Percentiles rank a stretch among this genome's conserved stretches.
Evolutionary conservation across 805 yeast species (phyloP).

Genomic region (Candida nemodendra): DNA sequence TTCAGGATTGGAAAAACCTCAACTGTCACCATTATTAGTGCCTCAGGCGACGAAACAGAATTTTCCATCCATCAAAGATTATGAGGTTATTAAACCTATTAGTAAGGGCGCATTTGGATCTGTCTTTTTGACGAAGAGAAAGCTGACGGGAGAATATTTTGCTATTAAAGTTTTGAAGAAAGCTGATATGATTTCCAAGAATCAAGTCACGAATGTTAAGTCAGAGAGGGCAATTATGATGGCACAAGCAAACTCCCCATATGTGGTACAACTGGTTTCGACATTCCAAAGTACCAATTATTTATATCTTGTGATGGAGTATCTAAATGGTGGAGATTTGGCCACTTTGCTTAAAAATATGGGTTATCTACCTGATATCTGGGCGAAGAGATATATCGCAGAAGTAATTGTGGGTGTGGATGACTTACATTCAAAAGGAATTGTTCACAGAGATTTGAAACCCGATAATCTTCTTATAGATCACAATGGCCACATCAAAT

Average conservation of each 20-base stretch:
- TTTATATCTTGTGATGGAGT: constrained; percentile 93
- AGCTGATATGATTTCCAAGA: constrained; percentile 95
- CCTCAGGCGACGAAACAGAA: constrained; percentile 58
- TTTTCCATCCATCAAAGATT: constrained; percentile 77
- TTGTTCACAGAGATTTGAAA: constrained; percentile 91
- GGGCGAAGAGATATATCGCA: constrained; percentile 84
- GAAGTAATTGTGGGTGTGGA: constrained; percentile 90
- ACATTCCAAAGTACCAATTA: constrained; percentile 88
- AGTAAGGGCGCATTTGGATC: constrained; percentile 98
- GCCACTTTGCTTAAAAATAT: constrained; percentile 80
- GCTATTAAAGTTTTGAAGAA: constrained; percentile 92
- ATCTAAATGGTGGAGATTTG: constrained; percentile 92
- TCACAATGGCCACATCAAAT: constrained; percentile 79
- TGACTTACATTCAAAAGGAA: constrained; percentile 83
- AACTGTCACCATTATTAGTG: constrained; percentile 76
- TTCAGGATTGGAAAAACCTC: constrained; percentile 47
- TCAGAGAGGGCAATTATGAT: constrained; percentile 98
- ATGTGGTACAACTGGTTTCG: constrained; percentile 84
- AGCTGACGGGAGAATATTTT: constrained; percentile 87
- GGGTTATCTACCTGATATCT: constrained; percentile 79
- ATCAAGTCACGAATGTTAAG: constrained; percentile 91
- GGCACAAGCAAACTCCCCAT: constrained; percentile 91
- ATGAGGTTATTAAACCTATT: constrained; percentile 87
- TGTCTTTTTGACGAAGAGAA: constrained; percentile 81
- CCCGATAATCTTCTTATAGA: constrained; percentile 93